phyloP scores from a whole-genome alignment of 495 filamentous ascomycete species.

The Penicillium waksmanii region DNA sequence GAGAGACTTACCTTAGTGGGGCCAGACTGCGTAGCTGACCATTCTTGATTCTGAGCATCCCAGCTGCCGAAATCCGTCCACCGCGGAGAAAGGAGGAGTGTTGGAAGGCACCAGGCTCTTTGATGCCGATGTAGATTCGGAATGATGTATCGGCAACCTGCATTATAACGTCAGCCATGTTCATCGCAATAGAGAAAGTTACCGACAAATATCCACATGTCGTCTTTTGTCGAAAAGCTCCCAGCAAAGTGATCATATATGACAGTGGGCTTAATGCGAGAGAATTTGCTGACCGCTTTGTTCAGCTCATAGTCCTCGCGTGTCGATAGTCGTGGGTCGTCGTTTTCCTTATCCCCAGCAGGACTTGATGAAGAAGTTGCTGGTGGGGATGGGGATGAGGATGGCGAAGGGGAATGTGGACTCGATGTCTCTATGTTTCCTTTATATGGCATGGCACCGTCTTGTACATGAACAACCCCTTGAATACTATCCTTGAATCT shows the following conservation, averaged over 20 bases:
- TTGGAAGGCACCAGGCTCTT: slow-evolving; percentile 85
- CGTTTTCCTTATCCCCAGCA: slow-evolving; percentile 55
- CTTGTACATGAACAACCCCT: slow-evolving; percentile 71
- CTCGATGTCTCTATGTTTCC: slow-evolving; percentile 14
- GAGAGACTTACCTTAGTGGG: slow-evolving; percentile 34
- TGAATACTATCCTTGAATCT: slow-evolving; percentile 77
- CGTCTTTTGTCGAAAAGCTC: slow-evolving; percentile 71
- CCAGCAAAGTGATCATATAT: slow-evolving; percentile 74
- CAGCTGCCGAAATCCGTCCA: slow-evolving; percentile 77
- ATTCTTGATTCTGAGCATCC: slow-evolving; percentile 81
- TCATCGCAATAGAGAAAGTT: neutral
- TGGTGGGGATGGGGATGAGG: slow-evolving; percentile 11
- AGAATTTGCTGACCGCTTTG: slow-evolving; percentile 64
- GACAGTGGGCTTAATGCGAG: slow-evolving; percentile 67
- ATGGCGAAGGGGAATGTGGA: slow-evolving; percentile 18
- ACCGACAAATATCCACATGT: slow-evolving; percentile 85
- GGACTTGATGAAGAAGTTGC: slow-evolving; percentile 9
- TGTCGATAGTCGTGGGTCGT: slow-evolving; percentile 28
- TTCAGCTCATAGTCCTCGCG: slow-evolving; percentile 34
- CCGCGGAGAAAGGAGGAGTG: slow-evolving; percentile 89
- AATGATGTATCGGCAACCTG: slow-evolving; percentile 75
- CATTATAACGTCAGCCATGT: neutral
- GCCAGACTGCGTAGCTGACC: slow-evolving; percentile 67
- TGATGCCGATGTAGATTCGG: slow-evolving; percentile 88
- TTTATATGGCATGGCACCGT: slow-evolving; percentile 56